phyloP scores from a whole-genome alignment of 352 stramenopile species.

The Globisporangium abappressorium region DNA sequence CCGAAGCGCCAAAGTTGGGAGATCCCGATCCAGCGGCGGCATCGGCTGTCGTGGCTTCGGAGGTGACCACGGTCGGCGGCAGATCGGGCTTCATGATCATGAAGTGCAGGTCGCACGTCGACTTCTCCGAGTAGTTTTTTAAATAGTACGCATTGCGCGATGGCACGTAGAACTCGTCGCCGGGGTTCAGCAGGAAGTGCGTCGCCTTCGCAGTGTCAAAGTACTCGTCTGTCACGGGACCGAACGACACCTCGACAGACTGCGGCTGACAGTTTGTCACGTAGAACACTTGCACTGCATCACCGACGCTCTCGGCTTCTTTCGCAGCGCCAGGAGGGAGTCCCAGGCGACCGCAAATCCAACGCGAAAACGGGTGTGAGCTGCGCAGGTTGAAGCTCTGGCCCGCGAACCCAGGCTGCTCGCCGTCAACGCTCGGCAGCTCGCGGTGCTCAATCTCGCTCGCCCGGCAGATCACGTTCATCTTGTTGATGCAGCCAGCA shows the following conservation, averaged over 20 bases:
- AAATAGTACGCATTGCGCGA: constrained; percentile 96
- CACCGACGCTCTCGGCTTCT: constrained; percentile 91
- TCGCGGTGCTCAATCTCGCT: constrained; percentile 74
- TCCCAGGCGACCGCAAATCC: constrained; percentile 90
- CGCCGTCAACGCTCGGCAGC: constrained; percentile 48
- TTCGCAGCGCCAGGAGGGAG: constrained; percentile 94
- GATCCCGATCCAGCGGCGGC: neutral
- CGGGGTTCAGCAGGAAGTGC: constrained; percentile 90
- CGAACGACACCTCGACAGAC: constrained; percentile 70
- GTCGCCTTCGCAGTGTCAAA: constrained; percentile 91
- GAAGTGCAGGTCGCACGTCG: constrained; percentile 91
- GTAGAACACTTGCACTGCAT: constrained; percentile 94
- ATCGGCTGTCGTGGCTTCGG: neutral
- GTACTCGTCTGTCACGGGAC: constrained; percentile 64
- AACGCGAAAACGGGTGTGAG: constrained; percentile 66
- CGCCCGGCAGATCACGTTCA: constrained; percentile 78
- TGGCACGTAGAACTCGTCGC: constrained; percentile 97
- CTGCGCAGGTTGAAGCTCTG: constrained; percentile 88
- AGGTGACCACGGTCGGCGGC: constrained; percentile 7
- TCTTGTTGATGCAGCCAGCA: constrained; percentile 57
- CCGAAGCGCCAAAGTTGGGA: neutral
- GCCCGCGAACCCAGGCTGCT: constrained; percentile 63
- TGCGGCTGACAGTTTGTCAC: constrained; percentile 88
- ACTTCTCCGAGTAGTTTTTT: constrained; percentile 92
- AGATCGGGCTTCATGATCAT: constrained; percentile 90